Evolutionary conservation across 1,284 basidiomycete species (phyloP), one percentile per base, ranked within the genome.

Genomic region (Sporisorium reilianum): DNA sequence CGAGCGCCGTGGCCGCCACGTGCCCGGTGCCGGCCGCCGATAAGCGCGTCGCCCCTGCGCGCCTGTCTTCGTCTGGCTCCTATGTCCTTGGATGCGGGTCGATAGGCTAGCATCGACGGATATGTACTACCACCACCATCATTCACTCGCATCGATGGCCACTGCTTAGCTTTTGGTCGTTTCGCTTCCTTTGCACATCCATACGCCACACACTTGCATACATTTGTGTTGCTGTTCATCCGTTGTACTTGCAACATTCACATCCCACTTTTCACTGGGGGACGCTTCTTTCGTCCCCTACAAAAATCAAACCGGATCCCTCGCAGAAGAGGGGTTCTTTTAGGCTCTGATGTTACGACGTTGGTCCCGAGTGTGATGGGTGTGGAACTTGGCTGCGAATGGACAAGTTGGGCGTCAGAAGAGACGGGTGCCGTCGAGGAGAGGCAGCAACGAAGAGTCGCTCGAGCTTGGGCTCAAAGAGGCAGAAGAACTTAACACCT

Each of bases 11-110:
- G 79, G 80, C 54, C 80, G 83, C 46, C 71, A 82, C 79, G 80
- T 84, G 46, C 75, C 76, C 50, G 83, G 83, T 78, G 83, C 83
- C 54, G 82, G 82, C 61, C 82, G 83, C 45, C 79, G 79, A 71
- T 80, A 79, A 80, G 66, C 72, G 72, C 25, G 40, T 64, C 63
- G 56, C 58, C 30, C 18, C 26, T 28, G 7, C n/a, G 26, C 20
- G 36, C 38, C 54, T 32, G 30, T 45, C 26, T 18, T 50, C 41
- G 25, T 38, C 38, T 42, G 54, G 48, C 61, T 46, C 42, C 48
- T 42, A 56, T 34, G 50, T 52, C 34, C 61, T 51, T 26, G 42
- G 28, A 30, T 30, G 28, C 28, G 5, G n/a, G 18, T 50, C 18
- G 30, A 9, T 22, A 23, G 52, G 50, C 11, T 23, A 40, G 40